Percentiles rank a stretch among this genome's conserved stretches.
Conservation (phyloP, 2,329 filamentous ascomycete genomes). For the Fusarium dlaminii region DNA sequence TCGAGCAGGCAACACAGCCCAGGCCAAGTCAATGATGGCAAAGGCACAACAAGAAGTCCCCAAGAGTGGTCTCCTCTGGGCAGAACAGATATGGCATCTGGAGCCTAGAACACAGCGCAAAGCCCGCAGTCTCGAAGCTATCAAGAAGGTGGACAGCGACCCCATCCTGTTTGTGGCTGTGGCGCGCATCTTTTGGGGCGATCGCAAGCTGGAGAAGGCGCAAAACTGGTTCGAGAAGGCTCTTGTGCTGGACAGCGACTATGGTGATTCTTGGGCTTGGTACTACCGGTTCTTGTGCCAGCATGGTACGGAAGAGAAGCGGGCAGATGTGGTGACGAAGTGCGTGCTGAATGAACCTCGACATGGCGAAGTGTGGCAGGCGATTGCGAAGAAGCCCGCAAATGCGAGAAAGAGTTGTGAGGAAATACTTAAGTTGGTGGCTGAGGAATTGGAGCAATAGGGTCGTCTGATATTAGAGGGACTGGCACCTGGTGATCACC, state of each 20-base stretch:
- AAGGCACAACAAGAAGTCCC: slow-evolving; percentile 92
- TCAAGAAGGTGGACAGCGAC: slow-evolving; percentile 96
- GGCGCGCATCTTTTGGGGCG: slow-evolving; percentile 94
- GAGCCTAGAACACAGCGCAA: slow-evolving; percentile 93
- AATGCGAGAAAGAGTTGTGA: slow-evolving; percentile 80
- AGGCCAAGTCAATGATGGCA: slow-evolving; percentile 93
- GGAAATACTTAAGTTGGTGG: slow-evolving; percentile 84
- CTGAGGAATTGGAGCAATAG: slow-evolving; percentile 54
- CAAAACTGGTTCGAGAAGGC: slow-evolving; percentile 98
- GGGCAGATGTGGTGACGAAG: slow-evolving; percentile 82
- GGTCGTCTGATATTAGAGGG: not conserved
- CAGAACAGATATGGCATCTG: slow-evolving; percentile 94
- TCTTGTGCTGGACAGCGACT: slow-evolving; percentile 84
- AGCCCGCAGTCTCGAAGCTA: slow-evolving; percentile 88
- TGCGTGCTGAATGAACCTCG: slow-evolving; percentile 85
- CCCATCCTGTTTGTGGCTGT: slow-evolving; percentile 89
- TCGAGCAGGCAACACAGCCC: slow-evolving; percentile 81
- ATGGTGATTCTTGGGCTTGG: slow-evolving; percentile 97
- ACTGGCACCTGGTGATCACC: not conserved
- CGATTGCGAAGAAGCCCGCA: slow-evolving; percentile 82
- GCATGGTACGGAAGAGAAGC: slow-evolving; percentile 95
- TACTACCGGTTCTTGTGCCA: slow-evolving; percentile 93
- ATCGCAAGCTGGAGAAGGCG: slow-evolving; percentile 91
- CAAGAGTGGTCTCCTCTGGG: slow-evolving; percentile 87
- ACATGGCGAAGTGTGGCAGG: slow-evolving; percentile 93